A percentile compares a stretch with the other conserved stretches of the same genome.
These are phyloP conservation scores for Penicillium sp. DNA, from an alignment of 2,329 filamentous ascomycete species.

Conservation along the genomic window DNA sequence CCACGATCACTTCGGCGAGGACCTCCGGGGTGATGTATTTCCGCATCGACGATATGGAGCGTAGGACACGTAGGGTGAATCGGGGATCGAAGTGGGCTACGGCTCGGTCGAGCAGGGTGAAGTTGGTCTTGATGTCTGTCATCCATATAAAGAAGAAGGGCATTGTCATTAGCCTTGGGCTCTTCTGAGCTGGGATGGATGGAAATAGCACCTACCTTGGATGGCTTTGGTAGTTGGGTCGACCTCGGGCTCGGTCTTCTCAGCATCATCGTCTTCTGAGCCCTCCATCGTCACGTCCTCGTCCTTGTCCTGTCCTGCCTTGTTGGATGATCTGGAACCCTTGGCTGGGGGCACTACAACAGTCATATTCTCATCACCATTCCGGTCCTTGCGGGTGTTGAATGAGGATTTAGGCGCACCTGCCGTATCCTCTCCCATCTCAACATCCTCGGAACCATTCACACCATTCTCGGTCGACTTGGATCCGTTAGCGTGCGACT, in stretches of 20 bases:
- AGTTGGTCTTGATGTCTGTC: conserved; percentile 92
- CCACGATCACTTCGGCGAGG: conserved; percentile 75
- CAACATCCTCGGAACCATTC: conserved; percentile 66
- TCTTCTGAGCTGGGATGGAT: not conserved
- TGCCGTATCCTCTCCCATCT: conserved; percentile 66
- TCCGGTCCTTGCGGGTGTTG: conserved; percentile 66
- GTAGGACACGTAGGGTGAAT: conserved; percentile 90
- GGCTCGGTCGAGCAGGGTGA: conserved; percentile 85
- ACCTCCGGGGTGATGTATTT: conserved; percentile 85
- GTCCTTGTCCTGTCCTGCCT: conserved; percentile 61
- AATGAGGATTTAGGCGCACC: conserved; percentile 52
- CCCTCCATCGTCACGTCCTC: conserved; percentile 73
- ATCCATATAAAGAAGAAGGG: not conserved
- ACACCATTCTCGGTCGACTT: conserved; percentile 69
- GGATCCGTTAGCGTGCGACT: conserved; percentile 66
- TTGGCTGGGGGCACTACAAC: conserved; percentile 76
- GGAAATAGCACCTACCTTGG: conserved; percentile 38
- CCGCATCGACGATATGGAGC: conserved; percentile 92
- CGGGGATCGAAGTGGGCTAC: conserved; percentile 91
- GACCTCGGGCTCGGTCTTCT: conserved; percentile 46
- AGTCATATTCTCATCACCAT: conserved; percentile 76
- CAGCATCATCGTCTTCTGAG: conserved; percentile 42
- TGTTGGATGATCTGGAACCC: conserved; percentile 59
- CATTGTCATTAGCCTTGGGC: not conserved
- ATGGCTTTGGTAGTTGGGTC: conserved; percentile 54